Base-by-base conservation (phyloP, 805 yeast species). In the Wickerhamomyces rabaulensis region DNA sequence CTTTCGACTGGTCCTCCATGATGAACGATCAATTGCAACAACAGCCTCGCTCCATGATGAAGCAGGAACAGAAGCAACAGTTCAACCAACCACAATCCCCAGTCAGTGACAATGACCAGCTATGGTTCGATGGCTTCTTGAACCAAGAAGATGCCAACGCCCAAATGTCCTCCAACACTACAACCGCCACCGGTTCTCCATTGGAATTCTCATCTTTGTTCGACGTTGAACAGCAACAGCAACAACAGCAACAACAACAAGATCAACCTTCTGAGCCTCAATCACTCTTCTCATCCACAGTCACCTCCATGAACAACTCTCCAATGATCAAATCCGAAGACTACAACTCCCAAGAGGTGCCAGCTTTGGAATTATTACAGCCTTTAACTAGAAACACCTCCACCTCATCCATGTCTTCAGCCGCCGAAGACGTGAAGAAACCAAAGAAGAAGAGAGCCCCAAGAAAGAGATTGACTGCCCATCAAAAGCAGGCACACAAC, bases 401-500 rank as follows among this genome's bases (percentile, higher is more conserved):
- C 17, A 39, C 45, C 8, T 27, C 54, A 8, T 52, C 58, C 2
- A 42, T 54, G 45, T 41, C 47, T 16, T 20, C 48, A 13, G 22
- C 41, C 13, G 15, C 50, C 9, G 33, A 48, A 13, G 19, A 39
- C 13, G 39, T 52, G 12, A 51, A 50, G 42, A 64, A 65, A 48
- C 60, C 62, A 37, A 67, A 67, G 58, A 68, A 67, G 66, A 73
- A 68, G 60, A 69, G 79, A 60, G 74, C 78, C 13, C 76, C 76
- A 40, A 65, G 82, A 59, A 78, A 79, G 64, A 71, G 80, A 62
- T 61, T 78, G 45, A 76, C 83, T 9, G 70, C 71, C 6, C 72
- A 74, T 53, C 89, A 83, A 64, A 80, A 82, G 54, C 79, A 79
- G 55, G 87, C 87, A 0, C 91, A 84, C 60, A 83, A 83, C 66